A percentile compares a stretch with the other conserved stretches of the same genome.
Evolutionary conservation across 345 rosid species (phyloP).

Genomic region (Fremontodendron californicum): DNA sequence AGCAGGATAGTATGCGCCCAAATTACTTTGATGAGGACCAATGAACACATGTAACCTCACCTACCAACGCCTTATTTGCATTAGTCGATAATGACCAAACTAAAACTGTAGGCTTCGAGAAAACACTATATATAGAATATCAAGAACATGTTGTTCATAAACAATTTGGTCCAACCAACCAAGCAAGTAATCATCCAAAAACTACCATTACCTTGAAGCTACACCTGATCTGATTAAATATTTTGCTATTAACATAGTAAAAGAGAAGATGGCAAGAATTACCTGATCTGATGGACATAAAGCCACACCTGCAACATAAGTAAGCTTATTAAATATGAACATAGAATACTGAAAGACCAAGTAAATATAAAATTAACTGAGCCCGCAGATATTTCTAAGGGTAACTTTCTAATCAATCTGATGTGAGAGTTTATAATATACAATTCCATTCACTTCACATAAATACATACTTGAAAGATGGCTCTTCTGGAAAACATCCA

Average conservation of each 20-base stretch:
- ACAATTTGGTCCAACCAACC: neutral
- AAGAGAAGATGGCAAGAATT: conserved; percentile 12
- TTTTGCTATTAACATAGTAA: neutral
- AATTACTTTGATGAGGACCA: neutral
- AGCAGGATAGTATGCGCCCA: neutral
- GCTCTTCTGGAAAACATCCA: conserved; percentile 44
- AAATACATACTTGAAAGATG: conserved; percentile 41
- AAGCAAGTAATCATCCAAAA: neutral
- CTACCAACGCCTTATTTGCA: neutral
- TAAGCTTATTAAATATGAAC: conserved; percentile 20
- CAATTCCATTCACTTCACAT: neutral
- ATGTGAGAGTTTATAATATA: neutral
- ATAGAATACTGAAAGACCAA: neutral
- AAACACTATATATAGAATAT: neutral
- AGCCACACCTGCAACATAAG: conserved; percentile 49
- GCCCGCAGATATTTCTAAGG: neutral
- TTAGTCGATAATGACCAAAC: conserved; percentile 2
- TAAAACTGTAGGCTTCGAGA: neutral
- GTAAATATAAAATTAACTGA: neutral
- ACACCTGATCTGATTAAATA: neutral
- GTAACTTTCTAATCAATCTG: neutral
- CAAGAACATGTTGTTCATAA: neutral
- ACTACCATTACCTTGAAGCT: neutral
- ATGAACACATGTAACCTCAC: neutral
- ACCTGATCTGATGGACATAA: conserved; percentile 53